Evolutionary conservation across 345 rosid genomes (phyloP), one percentile per base, ranked within the genome.

Genomic region (Eucalyptus dawsonii): DNA sequence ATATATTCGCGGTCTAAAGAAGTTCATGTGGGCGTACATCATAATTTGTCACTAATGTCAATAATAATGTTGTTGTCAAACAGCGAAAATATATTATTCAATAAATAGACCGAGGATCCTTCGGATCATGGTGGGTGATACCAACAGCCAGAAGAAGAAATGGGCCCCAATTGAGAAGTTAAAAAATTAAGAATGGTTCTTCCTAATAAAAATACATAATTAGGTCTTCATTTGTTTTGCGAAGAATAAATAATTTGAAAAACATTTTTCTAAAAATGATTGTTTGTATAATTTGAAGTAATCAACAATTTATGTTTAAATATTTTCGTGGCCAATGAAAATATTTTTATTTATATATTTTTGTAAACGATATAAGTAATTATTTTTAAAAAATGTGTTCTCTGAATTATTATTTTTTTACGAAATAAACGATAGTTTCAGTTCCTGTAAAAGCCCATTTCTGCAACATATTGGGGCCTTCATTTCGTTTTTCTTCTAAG

Each of bases 361-460:
- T 8, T 31, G 16, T 8, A 69, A 69, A 69, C 1, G 2, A 34
- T 34, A 31, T 3, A 17, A 69, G 6, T 2, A 19, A 69, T 69
- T 11, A 69, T 34, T 16, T 69, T n/a, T 0, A 17, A 1, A 1
- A 19, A 17, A 72, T 19, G 12, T 19, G 1, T 37, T 72, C 6
- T 72, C 25, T 0, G 2, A 5, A 19, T 72, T 9, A 69, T 72
- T 37, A 0, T 5, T 37, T 72, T 72, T 9, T 1, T 2, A 8
- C 6, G 4, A 6, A 5, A 37, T 15, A 31, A 34, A 34, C 4
- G 0, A 19, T 5, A 42, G 1, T 72, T 34, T 22, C 0, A 37
- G 24, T 37, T 72, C 27, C 8, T 10, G 29, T 11, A 76, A 76
- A 76, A 44, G 47, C 47, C 85, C 47, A 76, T 76, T 76, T 76